These are phyloP conservation scores for Nothophaeocryptopus gaeumannii DNA, from an alignment of 2,329 filamentous ascomycete genomes.

Conservation along the genomic window DNA sequence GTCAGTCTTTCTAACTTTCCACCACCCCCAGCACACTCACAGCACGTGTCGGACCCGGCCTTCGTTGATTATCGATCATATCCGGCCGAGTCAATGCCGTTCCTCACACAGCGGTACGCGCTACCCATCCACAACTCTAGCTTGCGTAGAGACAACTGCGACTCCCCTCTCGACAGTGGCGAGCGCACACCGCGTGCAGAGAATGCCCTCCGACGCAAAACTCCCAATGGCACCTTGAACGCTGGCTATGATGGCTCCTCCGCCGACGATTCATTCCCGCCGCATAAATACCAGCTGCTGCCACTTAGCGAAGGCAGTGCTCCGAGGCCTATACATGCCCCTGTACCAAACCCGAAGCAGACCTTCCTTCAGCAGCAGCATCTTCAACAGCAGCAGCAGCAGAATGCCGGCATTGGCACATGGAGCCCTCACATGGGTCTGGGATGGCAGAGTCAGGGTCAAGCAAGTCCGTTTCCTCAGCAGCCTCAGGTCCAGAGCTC, in stretches of 20 bases:
- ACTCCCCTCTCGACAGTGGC: constrained; percentile 17
- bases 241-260: constrained; percentile 82
- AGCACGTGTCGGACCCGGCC: constrained; percentile 8
- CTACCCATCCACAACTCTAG: constrained; percentile 31
- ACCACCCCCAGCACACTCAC: constrained; percentile 11
- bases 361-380: constrained; percentile 33
- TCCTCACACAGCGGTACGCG: constrained; percentile 31
- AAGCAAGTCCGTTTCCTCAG: constrained; percentile 8
- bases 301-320: constrained; percentile 50
- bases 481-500: constrained; percentile 21
- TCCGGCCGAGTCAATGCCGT: constrained; percentile 26
- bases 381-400: constrained; percentile 31
- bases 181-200: constrained; percentile 49
- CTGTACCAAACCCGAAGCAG: constrained; percentile 21
- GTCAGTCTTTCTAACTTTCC: constrained; percentile 23
- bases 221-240: constrained; percentile 87
- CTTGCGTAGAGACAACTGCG: constrained; percentile 15
- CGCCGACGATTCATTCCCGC: constrained; percentile 27
- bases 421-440: constrained; percentile 13
- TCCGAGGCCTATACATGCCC: constrained; percentile 35
- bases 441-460: constrained; percentile 11
- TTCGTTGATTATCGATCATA: constrained; percentile 7
- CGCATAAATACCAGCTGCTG: constrained; percentile 77
- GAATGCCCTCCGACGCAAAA: constrained; percentile 84
- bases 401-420: constrained; percentile 15